Base-by-base conservation (phyloP, 306 rosid species). In the Potentilla sterilis region DNA sequence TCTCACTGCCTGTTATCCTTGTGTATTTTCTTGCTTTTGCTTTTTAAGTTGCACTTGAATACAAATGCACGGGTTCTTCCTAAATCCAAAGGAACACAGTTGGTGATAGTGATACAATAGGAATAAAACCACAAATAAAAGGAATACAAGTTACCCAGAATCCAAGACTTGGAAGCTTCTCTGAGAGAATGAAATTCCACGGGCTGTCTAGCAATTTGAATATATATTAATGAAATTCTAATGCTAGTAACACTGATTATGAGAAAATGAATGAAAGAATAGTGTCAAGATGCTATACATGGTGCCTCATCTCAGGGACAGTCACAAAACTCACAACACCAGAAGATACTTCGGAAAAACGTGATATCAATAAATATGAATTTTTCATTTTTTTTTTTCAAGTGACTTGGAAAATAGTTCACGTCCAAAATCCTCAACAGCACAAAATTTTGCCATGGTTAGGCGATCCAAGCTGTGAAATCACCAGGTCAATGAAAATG, bases 401-500 rank as follows among this genome's bases (percentile, higher is more conserved):
- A 55, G 70, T 78, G 86, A 77, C 86, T 67, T 34, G 24, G 79
- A 78, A 75, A 76, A 75, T 75, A 78, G 55, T 72, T 48, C 42
- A 79, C 70, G 69, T 81, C 84, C 69, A 85, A 78, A 82, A 66
- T 79, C 93, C 69, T 83, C 86, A 72, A 76, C 83, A 77, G 88
- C 76, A 79, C 84, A 85, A 80, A 85, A 87, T 83, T 84, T 82
- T 81, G 83, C 81, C 41, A 40, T 49, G 42, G 18, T 9, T 38
- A 80, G 77, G 85, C 83, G 86, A 86, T 81, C 90, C 81, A 83
- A 80, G 81, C 83, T 76, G 79, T 69, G 54, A 82, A 84, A 79
- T 74, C 43, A 84, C 67, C 73, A 82, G 75, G 75, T 87, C 80
- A 89, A 86, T 80, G 85, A 74, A 86, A 84, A 86, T 84, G 88